Percentiles rank a stretch among this genome's conserved stretches.
Conservation (phyloP, 2,329 filamentous ascomycete genomes). For the Scopulariopsis brevicaulis region DNA sequence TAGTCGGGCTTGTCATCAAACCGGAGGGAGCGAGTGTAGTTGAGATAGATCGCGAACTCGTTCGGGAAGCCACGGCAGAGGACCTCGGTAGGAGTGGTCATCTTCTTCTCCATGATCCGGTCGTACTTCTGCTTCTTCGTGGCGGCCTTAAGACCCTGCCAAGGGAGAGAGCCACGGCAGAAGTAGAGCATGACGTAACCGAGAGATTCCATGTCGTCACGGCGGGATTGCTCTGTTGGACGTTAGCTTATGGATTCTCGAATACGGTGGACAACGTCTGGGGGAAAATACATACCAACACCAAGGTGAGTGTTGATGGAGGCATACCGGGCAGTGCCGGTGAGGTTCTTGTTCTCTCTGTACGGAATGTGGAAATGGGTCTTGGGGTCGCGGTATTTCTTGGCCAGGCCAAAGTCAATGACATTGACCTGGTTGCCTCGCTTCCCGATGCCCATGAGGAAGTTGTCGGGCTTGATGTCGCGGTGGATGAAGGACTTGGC, state of each 20-base stretch:
- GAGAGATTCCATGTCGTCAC: conserved; percentile 98
- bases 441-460: conserved; percentile 98
- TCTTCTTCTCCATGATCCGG: conserved; percentile 99
- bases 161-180: conserved; percentile 95
- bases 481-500: conserved; percentile 99
- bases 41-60: conserved; percentile 98
- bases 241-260: conserved; percentile 1
- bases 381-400: conserved; percentile 99
- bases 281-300: conserved; percentile 50
- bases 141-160: conserved; percentile 96
- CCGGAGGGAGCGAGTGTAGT: conserved; percentile 96
- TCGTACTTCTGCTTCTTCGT: conserved; percentile 99
- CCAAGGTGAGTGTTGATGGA: conserved; percentile 98
- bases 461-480: conserved; percentile 99
- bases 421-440: conserved; percentile 99
- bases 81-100: conserved; percentile 97
- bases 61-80: conserved; percentile 98
- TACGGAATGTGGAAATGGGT: conserved; percentile 99
- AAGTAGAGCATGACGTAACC: conserved; percentile 99
- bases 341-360: conserved; percentile 99
- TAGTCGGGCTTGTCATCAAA: conserved; percentile 99
- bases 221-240: conserved; percentile 74
- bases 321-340: conserved; percentile 94
- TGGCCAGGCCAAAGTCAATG: conserved; percentile 96
- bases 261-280: neutral